Evolutionary conservation across 2,329 filamentous ascomycete genomes (phyloP).

Genomic region (Curvularia verruculosa): DNA sequence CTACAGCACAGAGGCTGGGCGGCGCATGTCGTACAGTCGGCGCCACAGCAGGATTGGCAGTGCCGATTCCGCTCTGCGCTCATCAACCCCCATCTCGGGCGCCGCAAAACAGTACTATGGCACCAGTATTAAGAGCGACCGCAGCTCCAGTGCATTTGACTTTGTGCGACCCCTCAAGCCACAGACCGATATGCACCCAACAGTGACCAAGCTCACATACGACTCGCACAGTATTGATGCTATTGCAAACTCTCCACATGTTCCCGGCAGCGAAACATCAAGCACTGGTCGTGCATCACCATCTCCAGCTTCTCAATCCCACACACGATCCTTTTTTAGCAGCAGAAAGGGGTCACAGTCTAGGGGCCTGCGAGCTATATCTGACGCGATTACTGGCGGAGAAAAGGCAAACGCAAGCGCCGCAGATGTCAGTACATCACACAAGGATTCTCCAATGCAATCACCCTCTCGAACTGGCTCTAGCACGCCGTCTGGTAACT

Average conservation of each 20-base stretch:
- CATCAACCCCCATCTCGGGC: slow-evolving; percentile 59
- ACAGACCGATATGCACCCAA: slow-evolving; percentile 56
- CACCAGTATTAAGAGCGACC: slow-evolving; percentile 42
- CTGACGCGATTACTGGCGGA: slow-evolving; percentile 68
- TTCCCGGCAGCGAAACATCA: slow-evolving; percentile 57
- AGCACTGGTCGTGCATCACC: slow-evolving; percentile 56
- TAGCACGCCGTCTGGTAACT: slow-evolving; percentile 64
- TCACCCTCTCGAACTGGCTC: slow-evolving; percentile 81
- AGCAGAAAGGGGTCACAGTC: slow-evolving; percentile 49
- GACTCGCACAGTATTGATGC: slow-evolving; percentile 55
- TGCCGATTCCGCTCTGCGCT: slow-evolving; percentile 73
- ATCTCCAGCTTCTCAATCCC: slow-evolving; percentile 42
- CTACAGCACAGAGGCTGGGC: slow-evolving; percentile 63
- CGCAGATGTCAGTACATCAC: slow-evolving; percentile 50
- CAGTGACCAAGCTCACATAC: slow-evolving; percentile 64
- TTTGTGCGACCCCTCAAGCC: slow-evolving; percentile 49
- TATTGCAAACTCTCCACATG: slow-evolving; percentile 48
- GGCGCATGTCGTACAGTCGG: slow-evolving; percentile 69
- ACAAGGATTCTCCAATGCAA: slow-evolving; percentile 59
- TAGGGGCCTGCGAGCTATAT: slow-evolving; percentile 82
- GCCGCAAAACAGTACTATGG: slow-evolving; percentile 73
- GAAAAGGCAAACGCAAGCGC: slow-evolving; percentile 59
- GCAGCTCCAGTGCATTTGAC: slow-evolving; percentile 57
- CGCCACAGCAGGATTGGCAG: slow-evolving; percentile 78
- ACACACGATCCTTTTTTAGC: slow-evolving; percentile 48